Evolutionary conservation across 768 basidiomycete species (phyloP).

Genomic region (Coprinopsis sp.): DNA sequence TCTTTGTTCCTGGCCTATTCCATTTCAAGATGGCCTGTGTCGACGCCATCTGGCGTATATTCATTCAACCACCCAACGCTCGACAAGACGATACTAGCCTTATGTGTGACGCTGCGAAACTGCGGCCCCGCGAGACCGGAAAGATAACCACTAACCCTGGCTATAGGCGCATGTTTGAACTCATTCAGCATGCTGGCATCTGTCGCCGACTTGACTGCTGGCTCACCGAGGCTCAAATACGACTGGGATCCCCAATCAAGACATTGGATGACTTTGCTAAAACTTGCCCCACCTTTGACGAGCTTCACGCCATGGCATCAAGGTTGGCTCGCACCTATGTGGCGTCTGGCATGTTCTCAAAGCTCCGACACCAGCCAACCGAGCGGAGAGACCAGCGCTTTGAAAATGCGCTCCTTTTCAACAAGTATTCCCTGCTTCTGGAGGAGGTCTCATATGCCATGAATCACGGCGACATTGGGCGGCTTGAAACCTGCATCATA

Average conservation of each 20-base stretch:
- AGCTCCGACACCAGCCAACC: neutral
- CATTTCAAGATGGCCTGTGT: constrained; percentile 16
- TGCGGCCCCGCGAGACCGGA: constrained; percentile 19
- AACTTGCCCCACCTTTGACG: constrained; percentile 18
- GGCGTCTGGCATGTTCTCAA: neutral
- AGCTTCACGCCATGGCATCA: constrained; percentile 18
- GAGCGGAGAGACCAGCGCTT: neutral
- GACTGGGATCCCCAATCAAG: neutral
- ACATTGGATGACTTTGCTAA: constrained; percentile 21
- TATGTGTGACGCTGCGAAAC: neutral
- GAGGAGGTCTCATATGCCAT: constrained; percentile 12
- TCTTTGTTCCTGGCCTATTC: constrained; percentile 12
- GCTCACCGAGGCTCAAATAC: constrained; percentile 15
- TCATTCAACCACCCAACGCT: constrained; percentile 6
- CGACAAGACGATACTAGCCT: constrained; percentile 2
- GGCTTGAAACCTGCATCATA: constrained; percentile 13
- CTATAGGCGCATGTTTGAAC: constrained; percentile 24
- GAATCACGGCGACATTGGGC: constrained; percentile 22
- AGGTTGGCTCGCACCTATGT: constrained; percentile 15
- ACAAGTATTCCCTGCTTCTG: neutral
- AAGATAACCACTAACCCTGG: constrained; percentile 22
- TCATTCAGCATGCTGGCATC: constrained; percentile 20
- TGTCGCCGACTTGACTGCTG: constrained; percentile 22
- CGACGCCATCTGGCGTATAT: constrained; percentile 10
- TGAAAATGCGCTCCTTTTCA: neutral